Base-by-base conservation (phyloP, 495 filamentous ascomycete species). In the Penicillium psychrofluorescens region DNA sequence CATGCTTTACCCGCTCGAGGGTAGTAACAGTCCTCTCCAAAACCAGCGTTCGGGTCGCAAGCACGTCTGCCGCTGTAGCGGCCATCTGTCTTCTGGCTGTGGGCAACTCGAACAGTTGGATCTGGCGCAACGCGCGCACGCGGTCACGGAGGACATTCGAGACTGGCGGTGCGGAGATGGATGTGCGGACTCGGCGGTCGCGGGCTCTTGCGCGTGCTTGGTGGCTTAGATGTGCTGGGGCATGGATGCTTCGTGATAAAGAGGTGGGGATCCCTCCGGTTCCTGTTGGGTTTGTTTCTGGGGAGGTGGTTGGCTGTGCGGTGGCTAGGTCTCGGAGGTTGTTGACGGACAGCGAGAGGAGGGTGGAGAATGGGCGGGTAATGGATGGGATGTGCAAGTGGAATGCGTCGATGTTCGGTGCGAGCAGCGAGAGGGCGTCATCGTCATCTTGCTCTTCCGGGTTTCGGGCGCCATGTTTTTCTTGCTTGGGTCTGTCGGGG, bases 1-100 rank as follows among this genome's bases (percentile, higher is more conserved):
- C 85, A 63, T 89, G 83, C 51, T 85, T 86, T 8, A 64, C 71
- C 37, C 74, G 68, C 51, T 84, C 80, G 6, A 84, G 61, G 10
- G 65, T 48, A 7, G 64, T 51, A 28, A 73, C 59, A 14, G 59
- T 63, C n/a, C 62, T 59, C 53, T 73, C 69, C 6, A 73, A 37
- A 1, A 70, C 43, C 15, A 48, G 54, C 8, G 66, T 54, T 10
- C 58, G 57, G 15, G 48, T 43, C 10, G 62, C 55, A 27, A 73
- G 43, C 1, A 73, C 57, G 28, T 49, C 52, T 14, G 66, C 62
- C 7, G 69, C 69, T 2, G 51, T 64, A 10, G 57, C 56, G 11
- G 67, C 66, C 63, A 73, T 63, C 11, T 57, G 49, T 6, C 56
- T 54, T 10, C 68, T 55, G 3, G 60, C 58, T 1, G 53, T 53